Conservation (phyloP, 306 rosid genomes). For the Vigna angularis region DNA sequence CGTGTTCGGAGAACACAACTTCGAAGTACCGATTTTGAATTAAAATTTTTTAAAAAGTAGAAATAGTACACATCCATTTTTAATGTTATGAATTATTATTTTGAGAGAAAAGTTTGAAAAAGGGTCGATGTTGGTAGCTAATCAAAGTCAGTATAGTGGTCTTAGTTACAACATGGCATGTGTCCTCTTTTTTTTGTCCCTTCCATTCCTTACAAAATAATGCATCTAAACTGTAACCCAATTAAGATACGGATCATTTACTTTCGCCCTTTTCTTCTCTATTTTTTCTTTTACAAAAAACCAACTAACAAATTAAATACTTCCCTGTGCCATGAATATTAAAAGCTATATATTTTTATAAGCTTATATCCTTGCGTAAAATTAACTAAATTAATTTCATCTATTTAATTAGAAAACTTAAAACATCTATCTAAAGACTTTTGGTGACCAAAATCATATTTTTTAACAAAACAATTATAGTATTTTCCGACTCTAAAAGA, state of each 20-base stretch:
- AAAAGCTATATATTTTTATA: background rate
- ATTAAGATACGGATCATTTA: background rate
- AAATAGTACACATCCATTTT: too few species aligned
- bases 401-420: too few species aligned
- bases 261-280: background rate
- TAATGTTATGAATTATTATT: background rate
- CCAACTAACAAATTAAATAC: background rate
- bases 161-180: background rate
- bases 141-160: background rate
- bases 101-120: background rate
- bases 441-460: too few species aligned
- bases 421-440: too few species aligned
- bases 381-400: background rate
- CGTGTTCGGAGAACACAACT: too few species aligned
- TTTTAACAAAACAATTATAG: too few species aligned
- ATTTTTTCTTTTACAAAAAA: background rate
- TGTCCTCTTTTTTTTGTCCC: background rate
- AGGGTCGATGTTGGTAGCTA: slow-evolving; percentile 14
- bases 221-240: background rate
- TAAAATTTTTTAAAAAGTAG: too few species aligned
- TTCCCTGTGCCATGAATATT: background rate
- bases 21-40: too few species aligned
- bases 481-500: too few species aligned
- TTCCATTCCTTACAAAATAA: slow-evolving; percentile 4
- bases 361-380: background rate